Conservation (phyloP, 768 basidiomycete genomes). For the Sutorius australiensis region DNA sequence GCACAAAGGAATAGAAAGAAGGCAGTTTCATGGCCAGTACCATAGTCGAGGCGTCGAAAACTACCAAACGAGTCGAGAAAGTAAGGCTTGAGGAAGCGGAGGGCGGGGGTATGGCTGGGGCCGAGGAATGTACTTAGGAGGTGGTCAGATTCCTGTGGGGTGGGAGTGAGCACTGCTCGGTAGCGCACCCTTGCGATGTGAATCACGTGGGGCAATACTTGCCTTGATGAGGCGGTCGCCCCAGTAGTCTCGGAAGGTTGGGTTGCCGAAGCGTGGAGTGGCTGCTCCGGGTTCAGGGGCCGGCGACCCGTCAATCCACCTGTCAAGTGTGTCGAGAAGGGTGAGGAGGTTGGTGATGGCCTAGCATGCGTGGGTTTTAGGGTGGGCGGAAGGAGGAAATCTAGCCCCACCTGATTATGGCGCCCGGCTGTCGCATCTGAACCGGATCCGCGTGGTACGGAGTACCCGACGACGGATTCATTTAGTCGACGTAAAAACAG, state of each 20-base stretch:
- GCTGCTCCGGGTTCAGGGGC: slow-evolving; percentile 46
- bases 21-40: slow-evolving; percentile 92
- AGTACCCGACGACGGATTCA: slow-evolving; percentile 68
- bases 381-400: background rate
- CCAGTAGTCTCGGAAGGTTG: slow-evolving; percentile 81
- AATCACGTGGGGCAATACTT: slow-evolving; percentile 3
- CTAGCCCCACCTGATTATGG: slow-evolving; percentile 19
- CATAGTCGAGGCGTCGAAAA: slow-evolving; percentile 90
- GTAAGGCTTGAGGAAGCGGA: slow-evolving; percentile 74
- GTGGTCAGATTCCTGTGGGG: slow-evolving; percentile 46
- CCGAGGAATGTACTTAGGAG: slow-evolving; percentile 52
- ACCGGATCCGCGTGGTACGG: slow-evolving; percentile 39
- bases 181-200: background rate
- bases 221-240: slow-evolving; percentile 76
- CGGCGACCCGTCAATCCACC: slow-evolving; percentile 82
- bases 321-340: slow-evolving; percentile 62
- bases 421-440: background rate
- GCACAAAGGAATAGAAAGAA: slow-evolving; percentile 77
- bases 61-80: slow-evolving; percentile 85
- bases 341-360: slow-evolving; percentile 44
- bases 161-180: background rate
- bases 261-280: slow-evolving; percentile 86
- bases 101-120: slow-evolving; percentile 37
- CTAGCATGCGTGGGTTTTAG: slow-evolving; percentile 30
- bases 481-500: slow-evolving; percentile 74